A percentile compares a stretch with the other conserved stretches of the same genome.
Conservation (phyloP, 805 yeast species). For the Candida glaebosa region DNA sequence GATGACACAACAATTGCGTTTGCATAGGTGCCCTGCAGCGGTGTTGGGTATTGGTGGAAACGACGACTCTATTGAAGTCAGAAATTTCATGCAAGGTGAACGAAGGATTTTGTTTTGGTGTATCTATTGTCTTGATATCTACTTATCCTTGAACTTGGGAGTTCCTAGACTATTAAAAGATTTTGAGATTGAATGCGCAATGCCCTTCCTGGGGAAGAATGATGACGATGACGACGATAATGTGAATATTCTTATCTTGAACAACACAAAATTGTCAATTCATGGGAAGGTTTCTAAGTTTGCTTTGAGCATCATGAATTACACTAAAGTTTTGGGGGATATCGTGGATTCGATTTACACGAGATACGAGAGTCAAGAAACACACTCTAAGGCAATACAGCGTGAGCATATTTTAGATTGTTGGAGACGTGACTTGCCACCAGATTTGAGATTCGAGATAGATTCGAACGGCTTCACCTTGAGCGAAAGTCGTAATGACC, state of each 20-base stretch:
- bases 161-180: constrained; percentile 79
- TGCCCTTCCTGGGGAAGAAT: constrained; percentile 58
- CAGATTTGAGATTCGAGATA: constrained; percentile 56
- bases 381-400: constrained; percentile 22
- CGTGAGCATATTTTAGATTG: constrained; percentile 68
- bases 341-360: constrained; percentile 70
- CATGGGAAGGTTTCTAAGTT: constrained; percentile 68
- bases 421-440: constrained; percentile 74
- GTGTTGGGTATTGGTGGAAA: constrained; percentile 59
- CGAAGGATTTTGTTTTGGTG: constrained; percentile 85
- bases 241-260: constrained; percentile 56
- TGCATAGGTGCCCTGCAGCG: constrained; percentile 85
- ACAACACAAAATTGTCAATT: constrained; percentile 55
- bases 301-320: constrained; percentile 64
- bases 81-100: constrained; percentile 73
- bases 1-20: constrained; percentile 80
- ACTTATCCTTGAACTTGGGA: constrained; percentile 72
- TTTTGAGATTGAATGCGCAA: constrained; percentile 80
- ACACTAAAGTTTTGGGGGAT: constrained; percentile 67
- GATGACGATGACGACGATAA: constrained; percentile 42
- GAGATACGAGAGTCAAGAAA: constrained; percentile 42
- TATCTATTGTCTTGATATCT: constrained; percentile 70
- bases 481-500: constrained; percentile 15
- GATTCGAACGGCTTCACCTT: constrained; percentile 54
- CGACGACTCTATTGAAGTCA: constrained; percentile 34